A percentile compares a stretch with the other conserved stretches of the same genome.
Conservation (phyloP, 169 alveolate species). For the Miamiensis avidus region DNA sequence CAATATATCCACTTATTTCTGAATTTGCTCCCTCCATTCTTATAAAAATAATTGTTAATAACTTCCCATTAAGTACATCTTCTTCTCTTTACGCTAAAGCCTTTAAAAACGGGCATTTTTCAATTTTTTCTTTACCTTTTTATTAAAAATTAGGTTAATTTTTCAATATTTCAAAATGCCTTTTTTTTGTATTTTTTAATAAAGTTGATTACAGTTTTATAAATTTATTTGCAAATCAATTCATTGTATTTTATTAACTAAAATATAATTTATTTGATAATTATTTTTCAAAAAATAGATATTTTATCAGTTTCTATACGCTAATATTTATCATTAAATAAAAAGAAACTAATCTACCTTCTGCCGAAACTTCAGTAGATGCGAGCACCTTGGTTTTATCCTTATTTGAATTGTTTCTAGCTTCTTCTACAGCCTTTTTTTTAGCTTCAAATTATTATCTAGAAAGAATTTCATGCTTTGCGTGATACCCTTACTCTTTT, state of each 20-base stretch:
- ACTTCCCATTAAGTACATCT: slow-evolving; percentile 86
- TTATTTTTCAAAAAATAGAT: no score
- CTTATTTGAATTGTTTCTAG: slow-evolving; percentile 74
- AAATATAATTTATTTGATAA: no score
- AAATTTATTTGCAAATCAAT: no score
- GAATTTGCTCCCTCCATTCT: slow-evolving; percentile 82
- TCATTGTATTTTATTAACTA: background rate
- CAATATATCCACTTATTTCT: slow-evolving; percentile 90
- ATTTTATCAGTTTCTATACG: background rate
- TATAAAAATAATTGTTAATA: slow-evolving; percentile 90
- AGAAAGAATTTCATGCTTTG: slow-evolving; percentile 79
- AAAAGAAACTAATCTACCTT: no score
- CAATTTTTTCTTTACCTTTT: slow-evolving; percentile 57
- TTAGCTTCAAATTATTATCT: slow-evolving; percentile 79
- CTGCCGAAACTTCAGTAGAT: slow-evolving; percentile 31
- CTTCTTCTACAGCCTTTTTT: slow-evolving; percentile 81
- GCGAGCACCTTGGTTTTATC: slow-evolving; percentile 76
- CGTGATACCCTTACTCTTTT: slow-evolving; percentile 82
- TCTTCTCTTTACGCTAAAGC: slow-evolving; percentile 88
- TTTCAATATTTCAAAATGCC: slow-evolving; percentile 20
- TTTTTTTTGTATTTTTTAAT: background rate
- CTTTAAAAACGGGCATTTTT: slow-evolving; percentile 70
- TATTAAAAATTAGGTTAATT: no score
- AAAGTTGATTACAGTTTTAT: background rate
- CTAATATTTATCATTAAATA: no score